Base-by-base conservation (phyloP, 2,329 filamentous ascomycete genomes). In the Ceratocystis cacaofunesta region DNA sequence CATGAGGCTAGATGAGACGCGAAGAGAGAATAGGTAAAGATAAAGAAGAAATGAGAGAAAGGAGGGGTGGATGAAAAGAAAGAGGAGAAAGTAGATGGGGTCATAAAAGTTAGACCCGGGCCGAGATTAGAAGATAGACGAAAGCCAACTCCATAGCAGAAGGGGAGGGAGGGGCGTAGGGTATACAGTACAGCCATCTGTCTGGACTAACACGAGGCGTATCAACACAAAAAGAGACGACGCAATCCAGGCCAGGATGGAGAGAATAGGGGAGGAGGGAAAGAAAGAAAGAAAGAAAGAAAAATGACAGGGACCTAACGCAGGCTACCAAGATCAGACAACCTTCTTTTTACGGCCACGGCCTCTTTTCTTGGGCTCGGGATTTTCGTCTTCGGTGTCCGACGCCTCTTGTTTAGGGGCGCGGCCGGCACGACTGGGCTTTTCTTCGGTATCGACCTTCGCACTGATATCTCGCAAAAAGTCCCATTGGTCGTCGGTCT, bases 401-500 rank as follows among this genome's bases (percentile, higher is more conserved):
- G 66, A 61, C 17, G 63, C 32, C 41, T 80, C 80, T 68, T 76
- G 74, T 72, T 82, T 82, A 52, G 70, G 66, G 66, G 71, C 71
- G 30, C 71, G 71, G 15, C 72, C 70, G 63, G 74, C 75, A 65
- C 76, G 77, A 28, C 75, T 72, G 63, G 75, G 75, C 72, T 82
- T 83, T 70, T 85, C 81, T 44, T 79, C 79, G 43, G 72, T 72
- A 69, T 82, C 88, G 0, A 96, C 87, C 73, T 92, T 92, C 71
- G 85, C 82, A 63, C 96, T 92, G 71, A 96, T 96, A 63, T 97
- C 92, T 67, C 85, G 82, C 68, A 99, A 77, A 71, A 97, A 99
- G 76, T 99, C 94, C 78, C 95, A 92, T 73, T 96, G 90, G 69
- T 94, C 90, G 72, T 95, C 90, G 30, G 85, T 87, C 73, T 88